Percentiles rank a stretch among this genome's conserved stretches.
phyloP scores from a whole-genome alignment of 768 basidiomycete genomes.

The Russula foetens region DNA sequence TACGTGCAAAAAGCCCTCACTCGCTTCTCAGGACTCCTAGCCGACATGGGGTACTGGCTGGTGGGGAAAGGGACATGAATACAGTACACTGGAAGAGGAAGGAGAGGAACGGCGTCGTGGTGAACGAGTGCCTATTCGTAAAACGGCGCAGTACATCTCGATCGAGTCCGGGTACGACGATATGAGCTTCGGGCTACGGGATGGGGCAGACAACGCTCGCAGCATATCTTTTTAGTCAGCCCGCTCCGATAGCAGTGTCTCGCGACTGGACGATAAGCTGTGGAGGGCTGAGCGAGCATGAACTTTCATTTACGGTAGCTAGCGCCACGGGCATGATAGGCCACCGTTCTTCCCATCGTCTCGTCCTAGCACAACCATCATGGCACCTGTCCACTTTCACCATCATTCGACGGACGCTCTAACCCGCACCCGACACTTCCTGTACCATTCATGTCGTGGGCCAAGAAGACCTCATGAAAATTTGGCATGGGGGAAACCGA shows the following conservation, averaged over 20 bases:
- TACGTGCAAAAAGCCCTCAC: not conserved
- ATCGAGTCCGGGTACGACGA: not conserved
- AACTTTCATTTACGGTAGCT: not conserved
- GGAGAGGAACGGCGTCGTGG: not conserved
- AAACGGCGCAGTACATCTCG: not conserved
- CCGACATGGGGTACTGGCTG: not conserved
- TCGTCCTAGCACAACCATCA: not conserved
- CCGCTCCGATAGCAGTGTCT: not conserved
- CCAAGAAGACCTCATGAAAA: no score
- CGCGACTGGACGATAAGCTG: not conserved
- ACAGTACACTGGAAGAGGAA: not conserved
- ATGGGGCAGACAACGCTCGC: not conserved
- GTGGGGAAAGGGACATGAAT: no score
- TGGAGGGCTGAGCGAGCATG: not conserved
- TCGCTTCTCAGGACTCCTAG: not conserved
- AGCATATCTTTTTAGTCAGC: not conserved
- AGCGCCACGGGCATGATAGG: not conserved
- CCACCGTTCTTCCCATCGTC: not conserved
- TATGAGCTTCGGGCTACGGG: not conserved
- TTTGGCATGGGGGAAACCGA: no score
- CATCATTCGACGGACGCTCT: not conserved
- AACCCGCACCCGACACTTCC: not conserved
- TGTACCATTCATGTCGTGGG: not conserved
- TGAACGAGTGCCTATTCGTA: no score
- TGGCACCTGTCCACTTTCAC: not conserved